Base-by-base conservation (phyloP, 1,284 basidiomycete species). In the Tilletia caries region DNA sequence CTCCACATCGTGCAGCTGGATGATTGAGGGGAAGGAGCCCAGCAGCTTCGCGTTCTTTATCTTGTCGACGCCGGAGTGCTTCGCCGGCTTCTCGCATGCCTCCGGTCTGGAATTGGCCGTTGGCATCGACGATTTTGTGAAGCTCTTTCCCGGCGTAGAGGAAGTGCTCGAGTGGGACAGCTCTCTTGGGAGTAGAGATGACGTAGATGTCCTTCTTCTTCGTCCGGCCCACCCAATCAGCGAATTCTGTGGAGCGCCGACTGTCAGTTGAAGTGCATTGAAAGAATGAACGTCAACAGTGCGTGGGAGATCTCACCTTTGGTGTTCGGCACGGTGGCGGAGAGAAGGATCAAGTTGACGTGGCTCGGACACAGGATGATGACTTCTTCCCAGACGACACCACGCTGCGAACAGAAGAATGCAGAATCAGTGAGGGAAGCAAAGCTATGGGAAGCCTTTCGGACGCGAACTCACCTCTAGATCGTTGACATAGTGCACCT, bases 121-220 rank as follows among this genome's bases (percentile, higher is more conserved):
- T 88, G 0, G 91, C 87, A 82, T 97, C 91, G 32, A 98, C 92
- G 71, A 98, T 93, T 85, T 95, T 97, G 87, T 91, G 91, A 77
- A 92, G 86, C 60, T 97, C 93, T 73, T 91, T 89, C 13, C 93
- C 92, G 1, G 95, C 93, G 85, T 96, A 99, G 4, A 99, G 86
- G 84, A 91, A 97, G 85, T 98, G 96, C 84, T 98, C 95, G 48
- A 99, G 87, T 1, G 96, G 96, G 1, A 98, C 95, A 0, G 96
- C 96, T 71, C 96, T 89, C 84, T 98, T 95, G 0, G 91, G 89
- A 0, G 96, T 99, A 27, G 92, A 96, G 75, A 99, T 98, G 67
- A 99, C 96, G 83, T 98, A 98, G 70, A 99, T 97, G 78, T 98
- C 94, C 84, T 98, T 98, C 86, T 94, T 96, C 86, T 98, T 98